Evolutionary conservation across 2,329 filamentous ascomycete species (phyloP).

Genomic region (Fusarium sp.): DNA sequence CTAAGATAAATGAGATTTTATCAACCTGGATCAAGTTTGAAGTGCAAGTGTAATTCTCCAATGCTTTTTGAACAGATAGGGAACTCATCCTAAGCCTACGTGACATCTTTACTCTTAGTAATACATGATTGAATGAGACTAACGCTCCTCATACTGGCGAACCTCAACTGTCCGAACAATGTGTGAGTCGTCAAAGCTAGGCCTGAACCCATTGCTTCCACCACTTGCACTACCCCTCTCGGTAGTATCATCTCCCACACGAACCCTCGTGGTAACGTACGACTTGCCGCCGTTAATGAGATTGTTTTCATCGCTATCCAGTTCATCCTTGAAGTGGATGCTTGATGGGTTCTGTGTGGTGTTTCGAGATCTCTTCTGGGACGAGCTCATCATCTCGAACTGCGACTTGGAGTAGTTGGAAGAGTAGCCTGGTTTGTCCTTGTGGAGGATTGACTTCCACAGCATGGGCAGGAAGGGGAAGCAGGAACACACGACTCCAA

Average conservation of each 20-base stretch:
- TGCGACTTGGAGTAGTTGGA: conserved; percentile 18
- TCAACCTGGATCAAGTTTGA: too few species aligned
- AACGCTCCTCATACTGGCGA: conserved; percentile 25
- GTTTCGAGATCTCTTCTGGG: conserved; percentile 15
- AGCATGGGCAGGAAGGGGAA: conserved; percentile 39
- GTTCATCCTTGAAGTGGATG: conserved; percentile 11
- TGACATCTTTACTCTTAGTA: too few species aligned
- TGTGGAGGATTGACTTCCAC: conserved; percentile 37
- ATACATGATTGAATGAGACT: background rate
- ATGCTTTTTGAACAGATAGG: too few species aligned
- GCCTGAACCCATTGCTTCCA: background rate
- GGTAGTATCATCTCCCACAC: background rate
- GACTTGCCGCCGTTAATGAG: conserved; percentile 25
- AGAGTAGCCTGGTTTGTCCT: conserved; percentile 30
- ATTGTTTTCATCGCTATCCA: conserved; percentile 31
- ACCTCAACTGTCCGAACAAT: conserved; percentile 34
- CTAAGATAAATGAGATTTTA: too few species aligned
- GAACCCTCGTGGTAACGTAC: conserved; percentile 19
- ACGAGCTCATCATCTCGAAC: conserved; percentile 36
- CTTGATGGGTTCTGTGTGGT: conserved; percentile 4
- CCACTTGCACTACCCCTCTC: conserved; percentile 4
- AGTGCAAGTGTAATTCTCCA: too few species aligned
- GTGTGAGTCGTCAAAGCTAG: conserved; percentile 21
- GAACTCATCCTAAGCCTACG: too few species aligned
- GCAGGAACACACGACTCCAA: conserved; percentile 35